Percentiles rank a stretch among this genome's conserved stretches.
Conservation (phyloP, 257 asterid genomes). For the Cinchona pubescens region DNA sequence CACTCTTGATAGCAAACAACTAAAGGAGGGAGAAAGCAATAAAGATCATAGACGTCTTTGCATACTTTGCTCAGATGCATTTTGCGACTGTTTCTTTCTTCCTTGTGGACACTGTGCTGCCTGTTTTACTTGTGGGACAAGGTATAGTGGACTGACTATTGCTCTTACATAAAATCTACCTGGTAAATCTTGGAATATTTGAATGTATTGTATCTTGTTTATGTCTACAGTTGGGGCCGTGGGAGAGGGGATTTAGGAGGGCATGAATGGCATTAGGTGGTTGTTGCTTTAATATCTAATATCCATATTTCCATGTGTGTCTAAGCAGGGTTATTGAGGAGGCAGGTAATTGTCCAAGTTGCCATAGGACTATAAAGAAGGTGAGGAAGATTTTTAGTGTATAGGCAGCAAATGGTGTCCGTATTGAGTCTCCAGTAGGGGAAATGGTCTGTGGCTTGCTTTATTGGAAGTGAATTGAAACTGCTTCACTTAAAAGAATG, state of each 20-base stretch:
- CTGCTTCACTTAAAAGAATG: not conserved
- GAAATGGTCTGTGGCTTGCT: no score
- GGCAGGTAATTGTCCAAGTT: constrained; percentile 21
- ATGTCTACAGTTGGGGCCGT: no score
- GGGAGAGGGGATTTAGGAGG: no score
- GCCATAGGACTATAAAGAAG: constrained; percentile 20
- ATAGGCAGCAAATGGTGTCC: constrained; percentile 2
- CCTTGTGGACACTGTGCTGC: constrained; percentile 30
- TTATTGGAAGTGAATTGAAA: no score
- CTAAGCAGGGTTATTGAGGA: constrained; percentile 22
- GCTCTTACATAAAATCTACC: not conserved
- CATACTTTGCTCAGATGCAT: constrained; percentile 18
- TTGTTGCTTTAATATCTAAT: not conserved
- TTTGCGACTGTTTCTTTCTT: constrained; percentile 27
- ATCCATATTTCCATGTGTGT: not conserved
- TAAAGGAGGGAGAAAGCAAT: constrained; percentile 7
- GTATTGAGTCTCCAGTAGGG: not conserved
- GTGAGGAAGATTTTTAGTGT: constrained; percentile 23
- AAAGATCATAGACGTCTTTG: constrained; percentile 17
- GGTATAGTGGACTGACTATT: constrained; percentile 14
- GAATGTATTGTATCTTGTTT: no score
- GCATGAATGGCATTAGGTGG: not conserved
- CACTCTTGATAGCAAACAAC: constrained; percentile 12
- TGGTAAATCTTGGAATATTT: not conserved
- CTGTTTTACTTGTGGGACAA: constrained; percentile 27